These are phyloP conservation scores for Cercospora janseana DNA, from an alignment of 2,329 filamentous ascomycete genomes.

Conservation along the genomic window DNA sequence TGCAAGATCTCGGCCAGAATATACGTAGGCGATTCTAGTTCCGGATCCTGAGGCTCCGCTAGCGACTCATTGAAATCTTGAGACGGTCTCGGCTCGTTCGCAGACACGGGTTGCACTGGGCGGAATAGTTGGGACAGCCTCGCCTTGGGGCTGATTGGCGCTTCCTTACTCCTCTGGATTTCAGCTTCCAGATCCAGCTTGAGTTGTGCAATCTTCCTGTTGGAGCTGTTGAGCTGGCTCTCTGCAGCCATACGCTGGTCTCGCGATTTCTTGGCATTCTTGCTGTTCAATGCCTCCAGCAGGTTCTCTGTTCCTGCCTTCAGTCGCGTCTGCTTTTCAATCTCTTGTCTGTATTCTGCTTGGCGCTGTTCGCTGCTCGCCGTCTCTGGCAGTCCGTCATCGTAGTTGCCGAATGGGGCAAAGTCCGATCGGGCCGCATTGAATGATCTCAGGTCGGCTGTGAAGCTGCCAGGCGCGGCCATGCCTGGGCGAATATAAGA, in stretches of 20 bases:
- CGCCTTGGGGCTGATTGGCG: constrained; percentile 44
- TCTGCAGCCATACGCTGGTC: constrained; percentile 60
- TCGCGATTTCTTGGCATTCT: constrained; percentile 93
- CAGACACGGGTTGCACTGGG: constrained; percentile 52
- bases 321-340: constrained; percentile 96
- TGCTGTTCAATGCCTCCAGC: constrained; percentile 87
- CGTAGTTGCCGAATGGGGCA: constrained; percentile 55
- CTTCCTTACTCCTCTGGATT: constrained; percentile 57
- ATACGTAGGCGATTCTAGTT: constrained; percentile 84
- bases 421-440: constrained; percentile 60
- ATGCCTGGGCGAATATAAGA: constrained; percentile 64
- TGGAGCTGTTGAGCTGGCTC: constrained; percentile 86
- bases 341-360: constrained; percentile 72
- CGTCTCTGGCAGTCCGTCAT: constrained; percentile 59
- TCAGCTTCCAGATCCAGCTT: constrained; percentile 60
- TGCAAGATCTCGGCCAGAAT: constrained; percentile 86
- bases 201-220: constrained; percentile 64
- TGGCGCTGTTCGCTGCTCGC: constrained; percentile 69
- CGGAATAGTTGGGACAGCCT: constrained; percentile 59
- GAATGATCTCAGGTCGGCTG: constrained; percentile 75
- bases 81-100: constrained; percentile 41
- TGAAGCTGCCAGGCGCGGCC: constrained; percentile 72
- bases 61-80: constrained; percentile 43
- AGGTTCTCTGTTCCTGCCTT: constrained; percentile 97
- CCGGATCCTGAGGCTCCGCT: constrained; percentile 62